A percentile compares a stretch with the other conserved stretches of the same genome.
These are phyloP conservation scores for Amanita jacksonii DNA, from an alignment of 768 basidiomycete genomes.

Conservation along the genomic window DNA sequence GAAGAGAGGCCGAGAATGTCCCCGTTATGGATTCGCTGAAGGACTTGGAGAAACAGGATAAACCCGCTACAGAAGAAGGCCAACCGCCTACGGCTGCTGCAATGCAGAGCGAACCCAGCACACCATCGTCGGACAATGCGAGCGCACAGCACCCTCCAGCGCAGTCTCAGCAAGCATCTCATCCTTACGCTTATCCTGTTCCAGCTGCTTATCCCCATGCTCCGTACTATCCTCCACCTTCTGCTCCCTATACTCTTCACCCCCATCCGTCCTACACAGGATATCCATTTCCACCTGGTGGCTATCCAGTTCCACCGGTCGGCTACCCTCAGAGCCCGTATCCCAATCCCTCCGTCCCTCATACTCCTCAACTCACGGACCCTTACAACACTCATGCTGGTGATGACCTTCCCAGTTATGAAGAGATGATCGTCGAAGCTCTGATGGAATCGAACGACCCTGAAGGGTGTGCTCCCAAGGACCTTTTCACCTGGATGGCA, in stretches of 20 bases:
- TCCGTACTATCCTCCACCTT: constrained; percentile 47
- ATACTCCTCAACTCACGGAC: constrained; percentile 15
- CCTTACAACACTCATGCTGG: constrained; percentile 12
- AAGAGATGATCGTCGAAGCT: constrained; percentile 87
- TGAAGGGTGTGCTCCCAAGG: constrained; percentile 78
- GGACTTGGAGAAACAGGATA: constrained; percentile 11
- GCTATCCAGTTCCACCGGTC: constrained; percentile 8
- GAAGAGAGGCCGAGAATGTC: constrained; percentile 10
- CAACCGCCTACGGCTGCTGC: constrained; percentile 14
- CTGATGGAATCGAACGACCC: constrained; percentile 54
- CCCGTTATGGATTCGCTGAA: constrained; percentile 21
- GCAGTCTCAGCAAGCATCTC: constrained; percentile 34
- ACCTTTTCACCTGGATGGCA: constrained; percentile 79
- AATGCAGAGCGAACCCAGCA: constrained; percentile 8
- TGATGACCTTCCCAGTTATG: constrained; percentile 73
- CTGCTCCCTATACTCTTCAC: too few species aligned
- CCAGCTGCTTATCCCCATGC: constrained; percentile 56
- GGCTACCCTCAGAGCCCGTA: too few species aligned
- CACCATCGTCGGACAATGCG: constrained; percentile 8
- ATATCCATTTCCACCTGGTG: constrained; percentile 8
- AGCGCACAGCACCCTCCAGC: constrained; percentile 13
- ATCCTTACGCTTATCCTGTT: constrained; percentile 43
- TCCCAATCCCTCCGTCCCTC: constrained; percentile 2
- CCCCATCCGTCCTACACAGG: too few species aligned
- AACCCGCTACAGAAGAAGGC: constrained; percentile 14